Base-by-base conservation (phyloP, 2,329 filamentous ascomycete species). In the Basipetospora chlamydospora region DNA sequence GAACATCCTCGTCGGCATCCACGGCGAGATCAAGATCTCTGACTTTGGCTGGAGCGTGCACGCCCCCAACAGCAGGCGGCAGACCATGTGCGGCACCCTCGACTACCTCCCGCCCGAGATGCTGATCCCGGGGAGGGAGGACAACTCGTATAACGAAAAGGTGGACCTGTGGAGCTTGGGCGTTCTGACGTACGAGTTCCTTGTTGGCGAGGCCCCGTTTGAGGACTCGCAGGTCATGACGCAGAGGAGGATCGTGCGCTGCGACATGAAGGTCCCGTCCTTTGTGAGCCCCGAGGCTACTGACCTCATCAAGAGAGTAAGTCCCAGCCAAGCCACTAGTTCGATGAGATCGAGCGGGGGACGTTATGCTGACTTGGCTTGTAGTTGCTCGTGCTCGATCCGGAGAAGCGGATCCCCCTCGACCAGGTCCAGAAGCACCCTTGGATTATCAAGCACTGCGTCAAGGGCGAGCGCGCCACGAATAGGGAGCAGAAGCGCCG, bases 41-140 rank as follows among this genome's bases (percentile, higher is more conserved):
- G 90, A 98, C 58, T 98, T 96, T 52, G 88, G 90, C 34, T 98
- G 90, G 90, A 92, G 83, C 54, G 90, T 96, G 4, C 90, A 98
- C 58, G 90, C 90, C 5, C 90, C 90, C 20, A 95, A 93, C 59
- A 92, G 88, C 61, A 69, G 90, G 47, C 72, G 90, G 43, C 80
- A 87, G 52, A 98, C 90, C 39, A 87, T 96, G 75, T 98, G 90
- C 56, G 90, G 90, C 44, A 98, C 90, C 13, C 73, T 96, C 28
- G 90, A 98, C 60, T 98, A 98, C 57, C 73, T 98, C 12, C 90
- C 90, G 3, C 90, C 90, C 4, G 90, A 98, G 75, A 98, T 98
- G 90, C 73, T 96, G 57, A 83, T 80, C 57, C 73, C 78, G 4
- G 80, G 83, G 30, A 70, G 71, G 46, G 73, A 77, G 47, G 83